Percentiles rank a stretch among this genome's conserved stretches.
Conservation (phyloP, 179 eudicot genomes). For the Silene coronaria region DNA sequence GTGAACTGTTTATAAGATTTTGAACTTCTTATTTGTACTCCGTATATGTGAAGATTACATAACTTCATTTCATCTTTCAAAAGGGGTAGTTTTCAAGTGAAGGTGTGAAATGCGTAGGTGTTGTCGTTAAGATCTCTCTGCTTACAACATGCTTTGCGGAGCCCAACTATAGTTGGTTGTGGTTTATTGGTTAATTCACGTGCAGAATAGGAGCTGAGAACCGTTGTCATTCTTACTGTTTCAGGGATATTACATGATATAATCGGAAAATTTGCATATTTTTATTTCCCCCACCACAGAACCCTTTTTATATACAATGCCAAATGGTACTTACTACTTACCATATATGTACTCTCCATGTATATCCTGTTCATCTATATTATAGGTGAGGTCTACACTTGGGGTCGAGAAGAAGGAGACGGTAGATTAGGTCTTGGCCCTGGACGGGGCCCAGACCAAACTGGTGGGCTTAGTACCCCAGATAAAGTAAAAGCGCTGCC, state of each 20-base stretch:
- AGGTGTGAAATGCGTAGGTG: not conserved
- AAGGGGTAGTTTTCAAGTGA: not conserved
- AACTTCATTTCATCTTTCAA: not conserved
- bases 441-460: slow-evolving; percentile 79
- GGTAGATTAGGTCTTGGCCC: slow-evolving; percentile 97
- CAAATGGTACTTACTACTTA: not conserved
- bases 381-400: slow-evolving; percentile 74
- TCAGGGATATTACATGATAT: not conserved
- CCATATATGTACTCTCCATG: slow-evolving; percentile 7
- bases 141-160: not conserved
- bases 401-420: slow-evolving; percentile 99
- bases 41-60: not conserved
- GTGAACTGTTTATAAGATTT: not conserved
- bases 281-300: not conserved
- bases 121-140: not conserved
- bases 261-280: not conserved
- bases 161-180: not conserved
- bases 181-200: not conserved
- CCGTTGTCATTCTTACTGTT: not conserved
- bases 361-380: not conserved
- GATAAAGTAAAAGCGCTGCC: slow-evolving; percentile 66
- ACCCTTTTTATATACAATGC: not conserved
- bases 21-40: not conserved
- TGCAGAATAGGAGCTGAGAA: not conserved
- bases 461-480: slow-evolving; percentile 84